Evolutionary conservation across 208 protist species (phyloP), one percentile per base, ranked within the genome.

Genomic region (Kentomonas sorsogonicus): DNA sequence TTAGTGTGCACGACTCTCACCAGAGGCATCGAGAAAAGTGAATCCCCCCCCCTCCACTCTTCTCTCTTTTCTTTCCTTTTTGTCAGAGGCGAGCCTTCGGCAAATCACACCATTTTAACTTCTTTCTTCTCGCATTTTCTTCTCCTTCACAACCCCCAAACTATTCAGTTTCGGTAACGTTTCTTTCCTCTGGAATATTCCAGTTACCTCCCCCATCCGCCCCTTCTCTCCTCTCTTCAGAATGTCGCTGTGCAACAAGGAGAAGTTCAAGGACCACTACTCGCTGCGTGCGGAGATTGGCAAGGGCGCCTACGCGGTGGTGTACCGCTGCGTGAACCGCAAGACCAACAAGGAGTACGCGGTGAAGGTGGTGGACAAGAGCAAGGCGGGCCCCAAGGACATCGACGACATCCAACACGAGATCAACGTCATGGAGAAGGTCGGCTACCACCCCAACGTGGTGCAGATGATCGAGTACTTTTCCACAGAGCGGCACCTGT

Each of bases 381-480:
- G 41, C 36, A 89, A 80, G 64, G 68, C 72, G 2, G 75, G 72
- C 2, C 73, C 78, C 7, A 86, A 83, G 36, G 83, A 93, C 34
- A 86, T 93, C 60, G 65, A 87, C 18, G 77, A 84, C 52, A 30
- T 89, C 47, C 67, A 53, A 4, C 76, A 91, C 36, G 86, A 93
- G 68, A 84, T 91, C 25, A 77, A 73, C 56, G 76, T 91, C 20
- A 90, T 93, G 83, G 52, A 72, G 15, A 16, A 43, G 33, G 72
- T 93, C 36, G 80, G 83, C 41, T 77, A 85, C 61, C 81, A 90
- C 65, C 76, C 76, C 0, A 56, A 89, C 63, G 76, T 89, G 23
- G 77, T 87, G 54, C 80, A 79, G 60, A 75, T 99, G 48, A 98
- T 99, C 68, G 89, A 99, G 64, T 98, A 96, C 23, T 88, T 97